Base-by-base conservation (phyloP, 306 rosid species). In the Inga oerstediana region DNA sequence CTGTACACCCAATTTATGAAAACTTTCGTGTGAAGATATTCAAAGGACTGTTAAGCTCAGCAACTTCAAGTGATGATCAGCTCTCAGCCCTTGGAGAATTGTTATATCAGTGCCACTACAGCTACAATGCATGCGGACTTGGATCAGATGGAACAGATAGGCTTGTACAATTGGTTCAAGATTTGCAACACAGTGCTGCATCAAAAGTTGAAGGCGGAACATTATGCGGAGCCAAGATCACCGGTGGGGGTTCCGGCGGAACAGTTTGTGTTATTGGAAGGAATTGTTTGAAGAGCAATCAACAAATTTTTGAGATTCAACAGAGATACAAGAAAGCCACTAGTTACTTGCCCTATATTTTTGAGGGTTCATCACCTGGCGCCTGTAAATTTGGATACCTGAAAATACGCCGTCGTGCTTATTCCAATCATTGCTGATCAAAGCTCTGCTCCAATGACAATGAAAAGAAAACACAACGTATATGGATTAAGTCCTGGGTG, bases 221-320 rank as follows among this genome's bases (percentile, higher is more conserved):
- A 4, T 81, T 93, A 78, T 90, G 41, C n/a, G 99, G 99, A 77
- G 98, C 97, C 37, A 93, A 93, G 91, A 96, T 96, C 74, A 96
- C 98, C 0, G 99, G 99, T n/a, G 99, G 97, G 17, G 98, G 98
- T 78, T 94, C 97, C 0, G 95, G 97, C 34, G 99, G 99, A 88
- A 95, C 99, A 0, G 99, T 92, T 78, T 91, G 99, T 74, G 97
- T 85, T 30, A 87, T 95, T 46, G 98, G 99, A 59, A 87, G 90
- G 84, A 93, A 93, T 58, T 89, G 86, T 82, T 81, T 95, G 37
- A 85, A 90, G 72, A 92, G 93, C 89, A 93, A 91, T 75, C 94
- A 92, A 87, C 97, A 90, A 74, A 92, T 92, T 88, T 74, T 95
- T 17, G 91, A 92, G 98, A 66, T 96, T 88, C 98, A 93, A 84